These are phyloP conservation scores for Camellia oleifera DNA, from an alignment of 179 eudicot genomes.

Conservation along the genomic window DNA sequence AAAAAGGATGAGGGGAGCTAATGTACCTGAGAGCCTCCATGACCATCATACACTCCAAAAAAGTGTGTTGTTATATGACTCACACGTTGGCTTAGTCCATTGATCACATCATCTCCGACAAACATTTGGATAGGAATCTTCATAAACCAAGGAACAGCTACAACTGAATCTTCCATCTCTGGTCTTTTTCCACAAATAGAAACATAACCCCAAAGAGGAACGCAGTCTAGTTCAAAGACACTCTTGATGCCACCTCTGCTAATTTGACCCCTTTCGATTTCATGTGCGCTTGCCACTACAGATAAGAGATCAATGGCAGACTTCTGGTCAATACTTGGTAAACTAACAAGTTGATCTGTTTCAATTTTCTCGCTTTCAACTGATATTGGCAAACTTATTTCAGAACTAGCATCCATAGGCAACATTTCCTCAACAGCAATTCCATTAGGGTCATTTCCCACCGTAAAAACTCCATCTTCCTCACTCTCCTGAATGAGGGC, in stretches of 20 bases:
- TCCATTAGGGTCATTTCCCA: slow-evolving; percentile 23
- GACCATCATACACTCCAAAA: slow-evolving; percentile 60
- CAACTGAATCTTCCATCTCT: slow-evolving; percentile 53
- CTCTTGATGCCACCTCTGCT: slow-evolving; percentile 27
- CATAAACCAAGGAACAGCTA: slow-evolving; percentile 38
- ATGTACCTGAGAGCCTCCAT: slow-evolving; percentile 55
- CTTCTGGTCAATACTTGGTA: slow-evolving; percentile 25
- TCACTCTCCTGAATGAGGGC: slow-evolving; percentile 26
- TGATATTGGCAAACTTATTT: slow-evolving; percentile 33
- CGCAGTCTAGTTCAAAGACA: slow-evolving; percentile 41
- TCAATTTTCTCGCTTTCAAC: slow-evolving; percentile 42
- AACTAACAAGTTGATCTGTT: slow-evolving; percentile 40
- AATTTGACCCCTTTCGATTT: slow-evolving; percentile 25
- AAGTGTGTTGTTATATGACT: slow-evolving; percentile 43
- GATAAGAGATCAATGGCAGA: slow-evolving; percentile 25
- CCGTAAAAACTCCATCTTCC: slow-evolving; percentile 24
- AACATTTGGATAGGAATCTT: slow-evolving; percentile 48
- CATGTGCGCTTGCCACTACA: slow-evolving; percentile 13
- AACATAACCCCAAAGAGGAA: slow-evolving; percentile 47
- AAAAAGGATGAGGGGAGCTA: not conserved
- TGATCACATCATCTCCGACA: slow-evolving; percentile 32
- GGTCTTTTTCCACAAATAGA: slow-evolving; percentile 47
- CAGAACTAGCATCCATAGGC: slow-evolving; percentile 16
- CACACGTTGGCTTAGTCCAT: slow-evolving; percentile 36
- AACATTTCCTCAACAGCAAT: slow-evolving; percentile 27